A percentile compares a stretch with the other conserved stretches of the same genome.
Evolutionary conservation across 495 filamentous ascomycete genomes (phyloP).

Genomic region (Hypoxylon cercidicola): DNA sequence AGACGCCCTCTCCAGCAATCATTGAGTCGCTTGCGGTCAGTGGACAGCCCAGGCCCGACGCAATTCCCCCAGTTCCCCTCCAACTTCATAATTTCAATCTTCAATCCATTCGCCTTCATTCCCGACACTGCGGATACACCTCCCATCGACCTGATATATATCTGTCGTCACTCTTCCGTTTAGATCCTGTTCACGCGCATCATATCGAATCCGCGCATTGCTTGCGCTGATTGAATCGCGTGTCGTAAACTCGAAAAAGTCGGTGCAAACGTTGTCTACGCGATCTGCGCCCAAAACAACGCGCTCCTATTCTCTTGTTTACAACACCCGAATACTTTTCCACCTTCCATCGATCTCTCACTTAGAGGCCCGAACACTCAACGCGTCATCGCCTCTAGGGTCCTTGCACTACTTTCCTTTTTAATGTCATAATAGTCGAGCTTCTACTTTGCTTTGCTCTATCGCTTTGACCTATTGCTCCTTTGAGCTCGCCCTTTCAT

Average conservation of each 20-base stretch:
- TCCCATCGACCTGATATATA: conserved; percentile 23
- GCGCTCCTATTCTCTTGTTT: conserved; percentile 53
- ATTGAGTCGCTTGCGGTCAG: conserved; percentile 40
- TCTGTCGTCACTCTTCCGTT: conserved; percentile 23
- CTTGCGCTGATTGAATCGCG: conserved; percentile 34
- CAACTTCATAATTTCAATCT: conserved; percentile 38
- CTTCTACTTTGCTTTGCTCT: conserved; percentile 25
- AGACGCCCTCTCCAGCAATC: conserved; percentile 34
- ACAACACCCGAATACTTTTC: conserved; percentile 39
- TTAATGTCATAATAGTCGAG: conserved; percentile 43
- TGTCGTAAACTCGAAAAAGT: conserved; percentile 1
- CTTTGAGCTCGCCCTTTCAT: conserved; percentile 50
- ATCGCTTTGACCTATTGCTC: conserved; percentile 32
- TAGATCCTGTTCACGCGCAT: conserved; percentile 17
- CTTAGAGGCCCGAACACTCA: conserved; percentile 16
- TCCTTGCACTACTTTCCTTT: conserved; percentile 38
- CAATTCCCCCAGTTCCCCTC: conserved; percentile 32
- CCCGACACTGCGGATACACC: conserved; percentile 33
- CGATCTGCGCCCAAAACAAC: conserved; percentile 50
- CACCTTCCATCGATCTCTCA: conserved; percentile 31
- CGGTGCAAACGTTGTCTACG: conserved; percentile 35
- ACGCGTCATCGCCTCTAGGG: conserved; percentile 40
- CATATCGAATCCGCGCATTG: conserved; percentile 22
- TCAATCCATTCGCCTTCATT: conserved; percentile 37
- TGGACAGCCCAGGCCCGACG: conserved; percentile 25